Conservation (phyloP, 495 filamentous ascomycete genomes). For the Opeltia flavorubescens region DNA sequence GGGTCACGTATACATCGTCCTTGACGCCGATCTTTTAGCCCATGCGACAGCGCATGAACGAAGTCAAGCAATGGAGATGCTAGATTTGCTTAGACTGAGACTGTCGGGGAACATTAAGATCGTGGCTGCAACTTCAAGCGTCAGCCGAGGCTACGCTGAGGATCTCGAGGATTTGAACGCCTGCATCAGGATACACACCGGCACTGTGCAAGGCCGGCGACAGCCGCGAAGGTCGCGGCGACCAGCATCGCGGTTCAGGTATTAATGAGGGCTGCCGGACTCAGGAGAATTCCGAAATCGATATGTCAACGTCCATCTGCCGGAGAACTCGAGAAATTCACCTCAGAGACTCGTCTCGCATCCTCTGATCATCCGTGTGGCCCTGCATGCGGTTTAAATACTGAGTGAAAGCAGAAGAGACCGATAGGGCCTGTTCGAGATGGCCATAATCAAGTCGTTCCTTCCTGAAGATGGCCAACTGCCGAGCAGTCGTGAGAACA, state of each 20-base stretch:
- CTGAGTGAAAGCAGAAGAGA: conserved; percentile 2
- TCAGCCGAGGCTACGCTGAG: neutral
- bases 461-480: conserved; percentile 7
- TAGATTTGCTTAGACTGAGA: neutral
- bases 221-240: neutral
- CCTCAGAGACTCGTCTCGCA: conserved; percentile 1
- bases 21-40: neutral
- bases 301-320: neutral
- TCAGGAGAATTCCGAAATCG: neutral
- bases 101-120: neutral
- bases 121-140: neutral
- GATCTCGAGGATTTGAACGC: neutral
- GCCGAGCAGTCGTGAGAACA: conserved; percentile 21
- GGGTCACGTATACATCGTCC: neutral
- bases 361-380: conserved; percentile 7
- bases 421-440: neutral
- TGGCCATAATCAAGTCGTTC: conserved; percentile 2
- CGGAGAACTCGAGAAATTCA: neutral
- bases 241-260: neutral
- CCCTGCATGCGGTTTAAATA: conserved; percentile 7
- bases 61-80: neutral
- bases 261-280: neutral
- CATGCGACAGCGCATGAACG: conserved; percentile 2
- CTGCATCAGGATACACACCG: neutral
- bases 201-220: neutral